Conservation (phyloP, 164 flowering plant genomes). For the Berberis vulgaris region DNA sequence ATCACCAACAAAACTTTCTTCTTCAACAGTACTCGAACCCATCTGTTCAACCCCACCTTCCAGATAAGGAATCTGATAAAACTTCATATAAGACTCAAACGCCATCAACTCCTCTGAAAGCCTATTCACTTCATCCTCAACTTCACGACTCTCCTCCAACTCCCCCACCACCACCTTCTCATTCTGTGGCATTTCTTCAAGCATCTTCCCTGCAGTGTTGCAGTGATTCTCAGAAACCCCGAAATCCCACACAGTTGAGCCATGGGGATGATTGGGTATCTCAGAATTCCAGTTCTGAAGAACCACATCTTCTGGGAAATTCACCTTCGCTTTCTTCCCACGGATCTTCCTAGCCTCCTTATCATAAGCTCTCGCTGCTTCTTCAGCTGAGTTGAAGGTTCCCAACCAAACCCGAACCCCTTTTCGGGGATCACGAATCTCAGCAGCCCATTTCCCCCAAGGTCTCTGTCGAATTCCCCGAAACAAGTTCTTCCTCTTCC, state of each 20-base stretch:
- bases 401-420: conserved; percentile 96
- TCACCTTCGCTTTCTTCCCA: conserved; percentile 88
- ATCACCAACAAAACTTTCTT: conserved; percentile 21
- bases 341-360: conserved; percentile 76
- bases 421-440: conserved; percentile 90
- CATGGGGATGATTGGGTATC: not conserved
- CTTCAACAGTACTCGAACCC: conserved; percentile 13
- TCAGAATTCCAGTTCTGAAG: not conserved
- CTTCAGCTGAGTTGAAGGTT: conserved; percentile 87
- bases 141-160: too few relatives aligned
- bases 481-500: conserved; percentile 76
- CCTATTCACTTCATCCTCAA: conserved; percentile 5
- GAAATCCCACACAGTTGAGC: conserved; percentile 4
- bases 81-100: conserved; percentile 64
- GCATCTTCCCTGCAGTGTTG: not conserved
- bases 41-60: conserved; percentile 31
- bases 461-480: conserved; percentile 73
- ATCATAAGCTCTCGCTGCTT: conserved; percentile 93
- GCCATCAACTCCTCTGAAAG: conserved; percentile 60
- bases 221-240: conserved; percentile 7
- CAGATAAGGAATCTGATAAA: conserved; percentile 63
- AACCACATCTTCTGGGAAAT: conserved; percentile 69
- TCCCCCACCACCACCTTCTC: too few relatives aligned
- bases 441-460: conserved; percentile 64
- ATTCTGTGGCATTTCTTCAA: conserved; percentile 15